A percentile compares a stretch with the other conserved stretches of the same genome.
phyloP scores from a whole-genome alignment of 768 basidiomycete species.

The Dendrothele bispora region DNA sequence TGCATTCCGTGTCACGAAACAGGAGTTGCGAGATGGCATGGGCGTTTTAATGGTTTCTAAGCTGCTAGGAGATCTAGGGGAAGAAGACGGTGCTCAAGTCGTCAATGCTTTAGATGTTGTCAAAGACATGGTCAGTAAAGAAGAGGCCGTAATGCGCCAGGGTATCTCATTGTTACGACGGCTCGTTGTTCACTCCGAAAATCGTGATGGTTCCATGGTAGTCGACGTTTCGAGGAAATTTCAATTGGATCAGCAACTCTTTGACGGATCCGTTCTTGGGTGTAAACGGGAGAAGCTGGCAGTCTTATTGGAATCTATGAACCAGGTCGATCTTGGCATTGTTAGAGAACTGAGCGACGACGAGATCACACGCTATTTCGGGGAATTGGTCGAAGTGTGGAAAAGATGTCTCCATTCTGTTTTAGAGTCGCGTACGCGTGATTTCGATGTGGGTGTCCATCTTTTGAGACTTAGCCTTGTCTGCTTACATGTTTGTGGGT shows the following conservation, averaged over 20 bases:
- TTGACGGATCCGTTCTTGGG: slow-evolving; percentile 45
- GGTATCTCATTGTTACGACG: background rate
- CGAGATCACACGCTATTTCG: slow-evolving; percentile 41
- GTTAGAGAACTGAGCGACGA: slow-evolving; percentile 34
- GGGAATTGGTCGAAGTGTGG: slow-evolving; percentile 39
- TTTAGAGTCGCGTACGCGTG: slow-evolving; percentile 11
- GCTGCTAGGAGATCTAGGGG: slow-evolving; percentile 29
- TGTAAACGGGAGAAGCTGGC: slow-evolving; percentile 23
- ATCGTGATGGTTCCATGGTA: background rate
- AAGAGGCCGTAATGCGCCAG: background rate
- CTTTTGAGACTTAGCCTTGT: background rate
- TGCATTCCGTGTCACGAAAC: slow-evolving; percentile 42
- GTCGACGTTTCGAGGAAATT: no score
- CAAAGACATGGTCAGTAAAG: slow-evolving; percentile 9
- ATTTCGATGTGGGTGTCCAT: slow-evolving; percentile 23
- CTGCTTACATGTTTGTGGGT: slow-evolving; percentile 8
- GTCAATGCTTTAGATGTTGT: slow-evolving; percentile 5
- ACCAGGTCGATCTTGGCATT: slow-evolving; percentile 17
- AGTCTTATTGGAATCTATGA: slow-evolving; percentile 24
- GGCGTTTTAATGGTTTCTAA: slow-evolving; percentile 39
- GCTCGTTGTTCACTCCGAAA: background rate
- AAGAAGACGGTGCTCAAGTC: background rate
- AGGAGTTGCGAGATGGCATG: slow-evolving; percentile 46
- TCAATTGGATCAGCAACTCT: slow-evolving; percentile 35
- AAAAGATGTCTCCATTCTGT: slow-evolving; percentile 20